Conservation (phyloP, 2,329 filamentous ascomycete species). For the Stachybotrys echinatus region DNA sequence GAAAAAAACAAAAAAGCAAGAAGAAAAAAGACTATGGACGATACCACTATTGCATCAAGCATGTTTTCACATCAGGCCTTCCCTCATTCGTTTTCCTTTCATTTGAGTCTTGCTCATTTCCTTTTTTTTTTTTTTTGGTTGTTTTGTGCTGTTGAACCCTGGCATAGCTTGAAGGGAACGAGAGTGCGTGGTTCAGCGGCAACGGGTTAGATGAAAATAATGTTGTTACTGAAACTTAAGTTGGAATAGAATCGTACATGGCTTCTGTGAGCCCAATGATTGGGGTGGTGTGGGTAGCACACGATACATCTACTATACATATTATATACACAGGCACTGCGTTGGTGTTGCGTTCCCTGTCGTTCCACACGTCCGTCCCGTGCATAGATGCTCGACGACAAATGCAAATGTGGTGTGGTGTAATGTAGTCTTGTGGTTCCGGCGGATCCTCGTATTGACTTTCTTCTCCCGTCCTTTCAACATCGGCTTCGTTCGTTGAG, state of each 20-base stretch:
- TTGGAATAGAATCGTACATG: neutral
- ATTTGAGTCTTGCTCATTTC: constrained; percentile 5
- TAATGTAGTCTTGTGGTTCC: too few relatives aligned
- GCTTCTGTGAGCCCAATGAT: neutral
- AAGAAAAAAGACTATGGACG: constrained; percentile 31
- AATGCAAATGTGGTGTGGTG: too few relatives aligned
- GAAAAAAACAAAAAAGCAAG: too few relatives aligned
- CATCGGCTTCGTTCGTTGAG: too few relatives aligned
- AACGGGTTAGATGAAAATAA: neutral
- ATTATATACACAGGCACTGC: neutral
- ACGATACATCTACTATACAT: neutral
- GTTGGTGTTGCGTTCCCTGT: neutral
- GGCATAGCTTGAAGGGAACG: neutral
- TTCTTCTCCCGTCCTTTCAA: too few relatives aligned
- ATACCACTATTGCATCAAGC: constrained; percentile 36
- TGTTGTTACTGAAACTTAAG: neutral
- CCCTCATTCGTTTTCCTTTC: constrained; percentile 7
- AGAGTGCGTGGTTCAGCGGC: neutral
- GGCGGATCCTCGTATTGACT: too few relatives aligned
- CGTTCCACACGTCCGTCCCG: too few relatives aligned
- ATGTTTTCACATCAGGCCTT: constrained; percentile 23
- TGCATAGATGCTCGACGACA: too few relatives aligned
- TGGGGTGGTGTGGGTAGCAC: neutral
- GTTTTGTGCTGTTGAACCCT: neutral
- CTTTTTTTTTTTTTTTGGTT: neutral